Base-by-base conservation (phyloP, 169 alveolate species). In the Cryptosporidium andersoni region DNA sequence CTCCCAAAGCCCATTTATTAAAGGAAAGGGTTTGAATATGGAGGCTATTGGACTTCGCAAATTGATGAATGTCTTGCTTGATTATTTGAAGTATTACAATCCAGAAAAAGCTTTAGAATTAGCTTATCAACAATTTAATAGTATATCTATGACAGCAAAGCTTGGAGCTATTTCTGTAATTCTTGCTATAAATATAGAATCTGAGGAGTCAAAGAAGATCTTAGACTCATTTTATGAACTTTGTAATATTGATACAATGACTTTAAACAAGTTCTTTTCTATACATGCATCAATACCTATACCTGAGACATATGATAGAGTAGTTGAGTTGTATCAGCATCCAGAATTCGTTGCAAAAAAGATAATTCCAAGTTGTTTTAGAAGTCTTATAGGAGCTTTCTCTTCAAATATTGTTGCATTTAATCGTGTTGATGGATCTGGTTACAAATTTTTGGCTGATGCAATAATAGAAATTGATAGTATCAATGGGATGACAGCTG, bases 361-460 rank as follows among this genome's bases (percentile, higher is more conserved):
- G 25, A 63, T 58, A 6, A 74, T 58, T 25, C 85, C 85, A 25
- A 74, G 74, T 14, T 58, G 55, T 11, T 74, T 74, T 37, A 58
- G 68, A 25, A 58, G 74, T 7, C 25, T 74, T 11, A 91, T 92
- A 48, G 89, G 90, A 36, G 89, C 92, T 47, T 93, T 93, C 88
- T 81, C 95, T n/a, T n/a, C 80, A 51, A 89, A 91, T 52, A 58
- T 74, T 34, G 89, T 91, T 62, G 91, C 91, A 36, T 90, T 89
- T 88, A 93, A 92, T 82, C 66, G 88, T 63, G 90, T 85, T 12
- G 82, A 90, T 51, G 96, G 96, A 12, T 92, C 85, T 40, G 96
- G 96, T 47, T 93, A 93, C 89, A 82, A 85, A 81, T 82, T 93
- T 55, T 55, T 93, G 39, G 94, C 96, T 8, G 95, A 93, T 58